A percentile compares a stretch with the other conserved stretches of the same genome.
phyloP scores from a whole-genome alignment of 2,329 filamentous ascomycete genomes.

The Oidium heveae region DNA sequence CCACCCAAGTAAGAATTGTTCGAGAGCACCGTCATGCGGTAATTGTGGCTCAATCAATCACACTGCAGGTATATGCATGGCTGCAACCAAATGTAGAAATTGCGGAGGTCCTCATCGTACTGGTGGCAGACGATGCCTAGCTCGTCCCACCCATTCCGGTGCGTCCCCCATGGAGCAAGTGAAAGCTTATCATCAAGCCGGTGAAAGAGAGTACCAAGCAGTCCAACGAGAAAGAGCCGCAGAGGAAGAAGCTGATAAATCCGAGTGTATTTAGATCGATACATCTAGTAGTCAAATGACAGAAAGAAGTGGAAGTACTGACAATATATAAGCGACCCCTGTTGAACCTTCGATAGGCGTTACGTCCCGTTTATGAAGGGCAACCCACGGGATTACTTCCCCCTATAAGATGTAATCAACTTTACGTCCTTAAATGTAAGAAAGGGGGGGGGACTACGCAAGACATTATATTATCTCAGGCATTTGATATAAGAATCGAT shows the following conservation, averaged over 20 bases:
- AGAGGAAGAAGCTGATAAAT: not conserved
- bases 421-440: not conserved
- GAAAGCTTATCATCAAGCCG: not conserved
- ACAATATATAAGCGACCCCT: too few relatives aligned
- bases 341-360: not conserved
- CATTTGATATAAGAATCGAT: not conserved
- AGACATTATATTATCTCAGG: not conserved
- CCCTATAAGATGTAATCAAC: not conserved
- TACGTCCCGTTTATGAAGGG: not conserved
- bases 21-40: not conserved
- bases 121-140: not conserved
- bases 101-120: not conserved
- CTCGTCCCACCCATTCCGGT: not conserved
- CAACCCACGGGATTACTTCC: too few relatives aligned
- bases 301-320: too few relatives aligned
- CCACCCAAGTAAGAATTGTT: not conserved
- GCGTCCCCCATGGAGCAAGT: not conserved
- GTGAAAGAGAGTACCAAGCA: not conserved
- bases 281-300: not conserved
- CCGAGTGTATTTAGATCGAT: not conserved
- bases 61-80: not conserved
- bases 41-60: not conserved
- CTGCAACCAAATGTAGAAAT: not conserved
- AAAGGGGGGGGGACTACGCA: not conserved
- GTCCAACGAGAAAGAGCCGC: not conserved